phyloP scores from a whole-genome alignment of 306 rosid genomes.

The Lablab purpureus region DNA sequence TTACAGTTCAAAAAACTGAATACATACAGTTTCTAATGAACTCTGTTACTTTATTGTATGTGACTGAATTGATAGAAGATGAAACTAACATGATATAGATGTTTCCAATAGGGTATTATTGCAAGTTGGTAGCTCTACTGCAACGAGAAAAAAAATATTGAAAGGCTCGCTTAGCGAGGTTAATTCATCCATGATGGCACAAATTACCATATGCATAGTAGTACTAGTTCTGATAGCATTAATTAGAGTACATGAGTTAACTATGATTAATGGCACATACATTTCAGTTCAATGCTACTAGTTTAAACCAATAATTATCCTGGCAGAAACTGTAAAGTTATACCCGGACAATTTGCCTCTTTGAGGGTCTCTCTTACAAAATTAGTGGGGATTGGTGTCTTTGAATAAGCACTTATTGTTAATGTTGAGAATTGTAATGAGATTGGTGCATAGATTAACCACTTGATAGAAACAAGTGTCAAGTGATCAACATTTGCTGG shows the following conservation, averaged over 20 bases:
- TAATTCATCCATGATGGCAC: neutral
- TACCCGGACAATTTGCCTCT: conserved; percentile 36
- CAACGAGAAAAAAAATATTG: neutral
- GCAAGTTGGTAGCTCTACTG: neutral
- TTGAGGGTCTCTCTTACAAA: conserved; percentile 27
- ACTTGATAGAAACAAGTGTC: conserved; percentile 19
- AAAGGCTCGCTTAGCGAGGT: neutral
- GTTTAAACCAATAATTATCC: neutral
- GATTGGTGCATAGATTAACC: conserved; percentile 21
- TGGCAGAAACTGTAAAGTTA: neutral
- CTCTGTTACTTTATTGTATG: neutral
- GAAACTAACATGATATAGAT: neutral
- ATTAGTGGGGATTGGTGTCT: conserved; percentile 39
- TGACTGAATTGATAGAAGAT: neutral
- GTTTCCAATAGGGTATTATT: neutral
- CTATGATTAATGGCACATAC: neutral
- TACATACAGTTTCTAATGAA: neutral
- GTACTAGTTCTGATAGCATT: neutral
- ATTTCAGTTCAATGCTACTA: neutral
- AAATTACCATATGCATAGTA: neutral
- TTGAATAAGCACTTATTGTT: conserved; percentile 21
- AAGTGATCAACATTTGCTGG: conserved; percentile 36
- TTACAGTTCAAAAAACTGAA: too few relatives aligned
- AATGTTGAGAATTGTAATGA: neutral
- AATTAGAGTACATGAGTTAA: neutral